Percentiles rank a stretch among this genome's conserved stretches.
These are phyloP conservation scores for Diospyros lotus DNA, from an alignment of 148 eudicot species.

Conservation along the genomic window DNA sequence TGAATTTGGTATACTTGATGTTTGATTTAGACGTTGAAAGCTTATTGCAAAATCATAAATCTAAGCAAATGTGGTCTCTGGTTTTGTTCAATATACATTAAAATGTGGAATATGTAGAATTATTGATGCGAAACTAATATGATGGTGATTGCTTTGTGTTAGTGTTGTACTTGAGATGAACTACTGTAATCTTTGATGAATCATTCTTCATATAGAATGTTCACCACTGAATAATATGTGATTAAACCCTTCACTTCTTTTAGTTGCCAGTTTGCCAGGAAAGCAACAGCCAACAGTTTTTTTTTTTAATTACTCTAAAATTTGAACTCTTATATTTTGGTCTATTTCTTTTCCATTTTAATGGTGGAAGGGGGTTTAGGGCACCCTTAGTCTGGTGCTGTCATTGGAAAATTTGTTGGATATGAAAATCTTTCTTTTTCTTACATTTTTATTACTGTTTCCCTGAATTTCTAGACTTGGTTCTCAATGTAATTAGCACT, in stretches of 20 bases:
- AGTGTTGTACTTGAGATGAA: constrained; percentile 1
- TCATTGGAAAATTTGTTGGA: background rate
- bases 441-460: background rate
- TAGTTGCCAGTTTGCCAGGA: background rate
- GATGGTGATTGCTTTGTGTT: background rate
- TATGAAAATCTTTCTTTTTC: background rate
- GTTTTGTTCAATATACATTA: background rate
- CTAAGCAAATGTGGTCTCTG: background rate
- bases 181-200: no score
- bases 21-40: background rate
- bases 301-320: background rate
- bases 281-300: background rate
- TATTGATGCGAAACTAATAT: background rate
- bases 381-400: background rate
- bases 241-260: background rate
- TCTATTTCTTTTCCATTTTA: background rate
- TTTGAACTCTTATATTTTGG: background rate
- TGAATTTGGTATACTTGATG: background rate
- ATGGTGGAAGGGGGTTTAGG: background rate
- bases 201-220: no score
- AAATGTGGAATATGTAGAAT: background rate
- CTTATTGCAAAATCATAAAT: background rate
- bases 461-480: background rate
- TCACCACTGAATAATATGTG: no score
- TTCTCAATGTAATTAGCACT: background rate